Conservation (phyloP, 2,329 filamentous ascomycete species). For the Fusarium staphyleae region DNA sequence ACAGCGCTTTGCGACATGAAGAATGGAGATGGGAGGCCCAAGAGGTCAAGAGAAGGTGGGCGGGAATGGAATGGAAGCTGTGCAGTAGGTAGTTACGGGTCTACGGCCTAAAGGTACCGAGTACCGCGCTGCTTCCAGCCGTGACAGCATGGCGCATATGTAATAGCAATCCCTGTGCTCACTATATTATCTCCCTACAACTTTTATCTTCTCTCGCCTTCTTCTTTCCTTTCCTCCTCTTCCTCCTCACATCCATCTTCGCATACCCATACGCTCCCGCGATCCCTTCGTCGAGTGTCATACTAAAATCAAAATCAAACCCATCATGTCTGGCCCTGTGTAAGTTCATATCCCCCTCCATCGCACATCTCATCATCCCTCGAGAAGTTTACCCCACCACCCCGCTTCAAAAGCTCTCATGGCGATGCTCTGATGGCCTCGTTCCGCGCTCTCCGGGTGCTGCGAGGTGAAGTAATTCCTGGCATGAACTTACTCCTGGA, state of each 20-base stretch:
- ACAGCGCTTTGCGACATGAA: conserved; percentile 13
- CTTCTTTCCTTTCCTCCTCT: conserved; percentile 27
- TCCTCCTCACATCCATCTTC: conserved; percentile 29
- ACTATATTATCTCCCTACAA: conserved; percentile 41
- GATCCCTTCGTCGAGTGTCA: conserved; percentile 11
- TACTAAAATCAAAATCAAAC: no score
- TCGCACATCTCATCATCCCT: conserved; percentile 37
- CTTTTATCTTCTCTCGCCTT: conserved; percentile 29
- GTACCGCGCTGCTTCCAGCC: conserved; percentile 22
- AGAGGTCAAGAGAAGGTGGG: not conserved
- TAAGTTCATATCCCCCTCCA: conserved; percentile 57
- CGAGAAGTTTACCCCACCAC: conserved; percentile 49
- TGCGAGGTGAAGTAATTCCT: conserved; percentile 34
- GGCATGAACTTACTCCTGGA: conserved; percentile 23
- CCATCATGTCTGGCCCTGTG: conserved; percentile 71
- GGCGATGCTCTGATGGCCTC: conserved; percentile 42
- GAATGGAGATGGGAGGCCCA: no score
- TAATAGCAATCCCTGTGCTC: conserved; percentile 29
- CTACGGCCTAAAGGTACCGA: conserved; percentile 26
- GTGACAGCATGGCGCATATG: conserved; percentile 26
- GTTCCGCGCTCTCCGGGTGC: conserved; percentile 45
- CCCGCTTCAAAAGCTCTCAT: conserved; percentile 44
- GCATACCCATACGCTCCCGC: conserved; percentile 16
- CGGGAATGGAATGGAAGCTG: conserved; percentile 2
- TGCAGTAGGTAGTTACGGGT: no score